Base-by-base conservation (phyloP, 2,329 filamentous ascomycete genomes). In the Venturiaceae sp. region DNA sequence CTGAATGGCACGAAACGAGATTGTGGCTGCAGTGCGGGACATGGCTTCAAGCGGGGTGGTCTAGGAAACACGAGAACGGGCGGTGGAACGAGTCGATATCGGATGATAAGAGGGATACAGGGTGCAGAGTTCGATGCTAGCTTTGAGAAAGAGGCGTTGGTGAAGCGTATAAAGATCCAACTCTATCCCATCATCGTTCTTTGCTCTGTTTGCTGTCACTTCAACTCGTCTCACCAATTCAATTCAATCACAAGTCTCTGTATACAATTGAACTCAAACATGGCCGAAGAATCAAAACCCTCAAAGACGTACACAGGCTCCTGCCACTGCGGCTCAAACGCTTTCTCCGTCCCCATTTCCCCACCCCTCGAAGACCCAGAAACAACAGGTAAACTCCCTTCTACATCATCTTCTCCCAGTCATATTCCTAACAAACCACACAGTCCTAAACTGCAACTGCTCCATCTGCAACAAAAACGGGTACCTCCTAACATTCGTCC, bases 11-110 rank as follows among this genome's bases (percentile, higher is more conserved):
- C 69, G 70, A 62, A 78, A 68, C 58, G 80, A 73, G 57, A 80
- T 79, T 39, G 67, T 71, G 23, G 76, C 69, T 14, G 80, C 77
- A 62, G 80, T 77, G 54, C 72, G 39, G 37, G 71, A 71, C 62
- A 74, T 71, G 26, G 67, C 71, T 68, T 69, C 73, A 62, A 69
- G 69, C 53, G 72, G 71, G 57, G 74, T 62, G 61, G 71, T 74
- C 71, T 70, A 74, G 5, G 71, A 23, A 37, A 36, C 21, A 53
- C 4, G 30, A 36, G 34, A 5, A 14, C 28, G 34, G 32, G n/a
- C 52, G n/a, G 30, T 53, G n/a, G 23, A 11, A 11, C 36, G 36
- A 39, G 36, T 11, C 36, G 11, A 39, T 39, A 39, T 39, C n/a
- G n/a, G n/a, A 23, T 16, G 32, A 69, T 69, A 61, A 68, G 70